These are phyloP conservation scores for Funneliformis mosseae DNA, from an alignment of 192 early-diverging fungal species.

Conservation along the genomic window DNA sequence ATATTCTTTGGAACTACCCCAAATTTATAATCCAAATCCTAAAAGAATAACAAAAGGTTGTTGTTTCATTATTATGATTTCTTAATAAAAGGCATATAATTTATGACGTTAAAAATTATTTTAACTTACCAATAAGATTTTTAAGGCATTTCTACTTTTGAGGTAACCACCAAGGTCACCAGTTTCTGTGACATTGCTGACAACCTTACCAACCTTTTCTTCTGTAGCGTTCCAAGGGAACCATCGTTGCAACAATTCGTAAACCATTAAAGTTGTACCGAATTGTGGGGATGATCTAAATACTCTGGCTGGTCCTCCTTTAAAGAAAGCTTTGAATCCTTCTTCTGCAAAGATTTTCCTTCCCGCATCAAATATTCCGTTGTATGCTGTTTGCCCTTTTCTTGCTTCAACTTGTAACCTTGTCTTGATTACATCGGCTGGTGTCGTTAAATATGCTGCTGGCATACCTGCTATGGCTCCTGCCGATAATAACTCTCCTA, in stretches of 20 bases:
- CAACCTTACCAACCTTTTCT: constrained; percentile 27
- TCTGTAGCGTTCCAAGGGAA: constrained; percentile 54
- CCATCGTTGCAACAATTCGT: constrained; percentile 81
- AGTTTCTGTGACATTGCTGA: constrained; percentile 18
- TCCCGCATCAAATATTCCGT: constrained; percentile 83
- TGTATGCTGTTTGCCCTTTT: constrained; percentile 85
- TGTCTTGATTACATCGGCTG: constrained; percentile 98
- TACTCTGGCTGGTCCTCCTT: constrained; percentile 93
- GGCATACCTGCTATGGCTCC: constrained; percentile 97
- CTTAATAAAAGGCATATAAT: not conserved
- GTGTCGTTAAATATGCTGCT: constrained; percentile 96
- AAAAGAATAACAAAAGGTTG: not conserved
- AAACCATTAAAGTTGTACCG: constrained; percentile 92
- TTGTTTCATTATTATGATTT: not conserved
- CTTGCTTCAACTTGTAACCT: constrained; percentile 92
- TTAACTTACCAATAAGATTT: constrained; percentile 49
- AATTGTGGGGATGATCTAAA: constrained; percentile 95
- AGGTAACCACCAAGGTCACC: constrained; percentile 46
- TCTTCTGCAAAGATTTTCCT: constrained; percentile 88
- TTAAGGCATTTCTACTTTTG: constrained; percentile 58
- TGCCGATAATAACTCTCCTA: constrained; percentile 73
- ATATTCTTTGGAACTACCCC: constrained; percentile 17
- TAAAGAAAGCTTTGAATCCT: constrained; percentile 95
- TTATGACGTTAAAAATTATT: not conserved
- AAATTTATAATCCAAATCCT: constrained; percentile 34